Percentiles rank a stretch among this genome's conserved stretches.
These are phyloP conservation scores for Lentinula novae-zelandiae DNA, from an alignment of 1,284 basidiomycete genomes.

Conservation along the genomic window DNA sequence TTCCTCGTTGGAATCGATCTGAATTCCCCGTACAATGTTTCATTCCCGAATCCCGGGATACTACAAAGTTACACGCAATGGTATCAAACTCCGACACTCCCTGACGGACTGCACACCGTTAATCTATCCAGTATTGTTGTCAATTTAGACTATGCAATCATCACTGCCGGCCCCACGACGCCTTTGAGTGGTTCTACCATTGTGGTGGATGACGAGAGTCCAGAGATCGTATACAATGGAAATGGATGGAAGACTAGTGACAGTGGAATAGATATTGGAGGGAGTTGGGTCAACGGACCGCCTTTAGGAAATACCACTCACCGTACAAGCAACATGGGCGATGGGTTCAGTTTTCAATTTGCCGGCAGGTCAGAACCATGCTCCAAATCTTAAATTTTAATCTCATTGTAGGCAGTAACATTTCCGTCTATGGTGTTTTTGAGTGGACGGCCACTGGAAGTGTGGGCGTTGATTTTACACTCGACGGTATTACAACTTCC, in stretches of 20 bases:
- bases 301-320: constrained; percentile 6
- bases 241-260: not conserved
- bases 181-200: constrained; percentile 4
- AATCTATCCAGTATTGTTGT: constrained; percentile 3
- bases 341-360: constrained; percentile 1
- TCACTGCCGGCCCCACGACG: constrained; percentile 1
- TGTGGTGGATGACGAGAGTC: not conserved
- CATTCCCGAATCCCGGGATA: not conserved
- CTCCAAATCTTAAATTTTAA: too few species aligned
- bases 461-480: not conserved
- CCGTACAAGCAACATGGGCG: not conserved
- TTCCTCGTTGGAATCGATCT: constrained; percentile 3
- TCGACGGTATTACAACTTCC: not conserved
- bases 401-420: not conserved
- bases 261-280: not conserved
- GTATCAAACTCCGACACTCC: constrained; percentile 4
- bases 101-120: not conserved
- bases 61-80: constrained; percentile 2
- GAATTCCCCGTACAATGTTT: not conserved
- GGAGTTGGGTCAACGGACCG: not conserved
- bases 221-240: constrained; percentile 2
- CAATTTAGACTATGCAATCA: constrained; percentile 6
- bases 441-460: not conserved
- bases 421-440: constrained; percentile 2
- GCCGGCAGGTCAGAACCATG: not conserved